phyloP scores from a whole-genome alignment of 176 grass and related monocot species.

The Carex scoparia region DNA sequence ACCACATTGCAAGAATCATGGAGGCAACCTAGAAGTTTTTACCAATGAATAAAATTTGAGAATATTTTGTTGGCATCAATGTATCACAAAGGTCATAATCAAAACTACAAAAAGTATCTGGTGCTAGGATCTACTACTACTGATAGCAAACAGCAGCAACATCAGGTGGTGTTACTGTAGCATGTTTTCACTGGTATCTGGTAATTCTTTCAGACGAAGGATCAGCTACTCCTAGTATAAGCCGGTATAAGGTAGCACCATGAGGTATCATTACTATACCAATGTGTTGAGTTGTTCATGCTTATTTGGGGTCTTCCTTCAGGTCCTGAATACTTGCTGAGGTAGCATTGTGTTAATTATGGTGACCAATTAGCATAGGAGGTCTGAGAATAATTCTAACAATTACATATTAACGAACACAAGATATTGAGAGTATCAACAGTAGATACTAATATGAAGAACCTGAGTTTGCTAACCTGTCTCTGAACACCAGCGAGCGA shows the following conservation, averaged over 20 bases:
- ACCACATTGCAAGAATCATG: slow-evolving; percentile 92
- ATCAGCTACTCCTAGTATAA: not conserved
- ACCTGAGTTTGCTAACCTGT: slow-evolving; percentile 47
- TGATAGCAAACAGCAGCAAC: not conserved
- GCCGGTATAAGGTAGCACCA: not conserved
- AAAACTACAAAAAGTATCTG: not conserved
- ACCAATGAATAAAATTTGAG: not conserved
- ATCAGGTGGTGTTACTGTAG: not conserved
- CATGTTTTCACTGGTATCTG: not conserved
- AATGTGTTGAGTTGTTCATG: not conserved
- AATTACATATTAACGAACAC: slow-evolving; percentile 1
- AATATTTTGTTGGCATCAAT: not conserved
- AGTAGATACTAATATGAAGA: not conserved
- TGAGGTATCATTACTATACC: not conserved
- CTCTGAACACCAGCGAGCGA: slow-evolving; percentile 90
- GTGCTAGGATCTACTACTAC: not conserved
- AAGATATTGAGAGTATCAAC: not conserved
- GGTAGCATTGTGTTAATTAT: not conserved
- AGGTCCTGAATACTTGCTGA: not conserved
- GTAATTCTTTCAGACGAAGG: not conserved
- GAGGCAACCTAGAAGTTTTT: slow-evolving; percentile 31
- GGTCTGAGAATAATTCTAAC: not conserved
- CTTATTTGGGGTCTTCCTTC: not conserved
- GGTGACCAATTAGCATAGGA: not conserved
- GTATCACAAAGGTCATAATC: not conserved